Evolutionary conservation across 306 rosid genomes (phyloP).

Genomic region (Cucumis sativus): DNA sequence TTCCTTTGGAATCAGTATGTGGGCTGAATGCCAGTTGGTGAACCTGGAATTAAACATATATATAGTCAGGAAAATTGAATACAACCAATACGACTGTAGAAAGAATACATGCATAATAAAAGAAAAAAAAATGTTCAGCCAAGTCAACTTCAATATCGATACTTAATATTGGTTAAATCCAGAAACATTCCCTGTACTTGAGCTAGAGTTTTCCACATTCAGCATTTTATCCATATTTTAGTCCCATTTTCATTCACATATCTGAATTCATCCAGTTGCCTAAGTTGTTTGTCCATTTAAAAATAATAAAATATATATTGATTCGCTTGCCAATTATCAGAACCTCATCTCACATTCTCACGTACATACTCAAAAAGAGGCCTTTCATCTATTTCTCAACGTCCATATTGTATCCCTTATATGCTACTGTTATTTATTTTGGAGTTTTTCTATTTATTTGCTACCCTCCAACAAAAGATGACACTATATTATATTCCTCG

Average conservation of each 20-base stretch:
- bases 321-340: not conserved
- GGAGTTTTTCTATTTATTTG: too few relatives aligned
- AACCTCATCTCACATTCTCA: not conserved
- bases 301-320: not conserved
- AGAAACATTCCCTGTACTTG: not conserved
- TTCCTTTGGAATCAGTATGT: conserved; percentile 91
- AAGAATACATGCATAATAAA: not conserved
- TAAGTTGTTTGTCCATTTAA: not conserved
- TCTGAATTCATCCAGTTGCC: not conserved
- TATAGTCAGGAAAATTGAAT: not conserved
- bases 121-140: not conserved
- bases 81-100: not conserved
- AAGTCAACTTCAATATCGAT: not conserved
- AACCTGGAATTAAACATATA: conserved; percentile 38
- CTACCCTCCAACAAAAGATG: too few relatives aligned
- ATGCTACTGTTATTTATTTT: too few relatives aligned
- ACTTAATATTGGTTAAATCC: not conserved
- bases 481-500: too few relatives aligned
- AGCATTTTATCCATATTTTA: not conserved
- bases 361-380: not conserved
- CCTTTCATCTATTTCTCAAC: too few relatives aligned
- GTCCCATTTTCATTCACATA: not conserved
- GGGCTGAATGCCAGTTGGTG: conserved; percentile 92
- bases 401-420: too few relatives aligned
- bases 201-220: not conserved